These are phyloP conservation scores for Elaeagnus macrophylla DNA, from an alignment of 306 rosid species.

Conservation along the genomic window DNA sequence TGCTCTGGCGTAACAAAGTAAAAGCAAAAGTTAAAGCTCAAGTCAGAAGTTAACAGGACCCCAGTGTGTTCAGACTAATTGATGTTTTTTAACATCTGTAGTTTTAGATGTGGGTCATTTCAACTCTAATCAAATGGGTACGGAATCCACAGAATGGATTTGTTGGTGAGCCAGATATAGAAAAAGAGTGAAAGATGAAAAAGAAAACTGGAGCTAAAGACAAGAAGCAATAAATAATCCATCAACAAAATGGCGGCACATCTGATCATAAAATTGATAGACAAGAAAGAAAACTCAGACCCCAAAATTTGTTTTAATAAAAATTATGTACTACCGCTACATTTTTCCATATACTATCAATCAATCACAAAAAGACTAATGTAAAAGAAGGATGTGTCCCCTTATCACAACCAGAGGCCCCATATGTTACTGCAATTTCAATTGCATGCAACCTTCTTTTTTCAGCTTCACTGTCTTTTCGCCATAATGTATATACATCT, in stretches of 20 bases:
- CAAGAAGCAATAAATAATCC: constrained; percentile 21
- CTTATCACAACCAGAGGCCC: too few relatives aligned
- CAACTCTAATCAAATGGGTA: constrained; percentile 18
- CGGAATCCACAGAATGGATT: constrained; percentile 14
- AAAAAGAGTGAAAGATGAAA: neutral
- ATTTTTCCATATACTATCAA: constrained; percentile 34
- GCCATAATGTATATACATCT: neutral
- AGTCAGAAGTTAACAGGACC: constrained; percentile 18
- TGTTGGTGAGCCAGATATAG: neutral
- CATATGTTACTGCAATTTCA: too few relatives aligned
- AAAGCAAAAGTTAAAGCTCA: constrained; percentile 62
- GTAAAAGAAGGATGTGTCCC: too few relatives aligned
- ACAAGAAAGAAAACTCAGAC: constrained; percentile 1
- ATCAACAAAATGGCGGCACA: constrained; percentile 90
- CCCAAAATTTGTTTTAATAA: constrained; percentile 5
- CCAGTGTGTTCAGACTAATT: constrained; percentile 16
- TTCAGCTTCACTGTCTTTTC: constrained; percentile 4
- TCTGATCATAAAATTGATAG: constrained; percentile 51
- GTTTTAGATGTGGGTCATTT: constrained; percentile 23
- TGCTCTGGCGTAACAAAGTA: constrained; percentile 41
- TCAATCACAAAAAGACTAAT: constrained; percentile 33
- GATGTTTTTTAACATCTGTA: constrained; percentile 21
- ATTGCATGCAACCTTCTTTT: constrained; percentile 14
- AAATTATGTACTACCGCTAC: constrained; percentile 27
- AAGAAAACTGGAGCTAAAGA: neutral